phyloP scores from a whole-genome alignment of 73 alveolate species.

The Paramecium bursaria region DNA sequence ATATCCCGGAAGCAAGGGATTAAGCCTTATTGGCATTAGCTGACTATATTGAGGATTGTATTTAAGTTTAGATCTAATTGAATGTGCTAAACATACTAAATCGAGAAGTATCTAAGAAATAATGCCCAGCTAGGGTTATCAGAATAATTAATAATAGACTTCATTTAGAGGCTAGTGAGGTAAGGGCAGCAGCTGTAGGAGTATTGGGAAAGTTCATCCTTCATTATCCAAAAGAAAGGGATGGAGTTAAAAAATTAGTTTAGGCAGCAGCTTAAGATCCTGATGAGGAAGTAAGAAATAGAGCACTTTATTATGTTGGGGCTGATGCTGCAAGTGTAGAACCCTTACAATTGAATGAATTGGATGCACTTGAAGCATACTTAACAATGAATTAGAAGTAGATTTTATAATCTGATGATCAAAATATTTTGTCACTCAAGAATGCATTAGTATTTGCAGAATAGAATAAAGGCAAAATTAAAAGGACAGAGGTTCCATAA shows the following conservation, averaged over 20 bases:
- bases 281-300: constrained; percentile 71
- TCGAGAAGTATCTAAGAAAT: constrained; percentile 53
- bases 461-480: constrained; percentile 38
- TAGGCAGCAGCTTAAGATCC: constrained; percentile 63
- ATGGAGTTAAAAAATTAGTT: not conserved
- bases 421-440: constrained; percentile 8
- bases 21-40: constrained; percentile 54
- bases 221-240: constrained; percentile 40
- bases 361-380: constrained; percentile 59
- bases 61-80: constrained; percentile 9
- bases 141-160: constrained; percentile 70
- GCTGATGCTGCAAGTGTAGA: constrained; percentile 16
- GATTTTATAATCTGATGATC: constrained; percentile 49
- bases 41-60: constrained; percentile 69
- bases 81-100: constrained; percentile 45
- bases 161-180: constrained; percentile 67
- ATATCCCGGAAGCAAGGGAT: constrained; percentile 69
- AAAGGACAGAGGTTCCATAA: constrained; percentile 19
- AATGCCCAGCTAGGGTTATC: constrained; percentile 52
- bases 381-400: constrained; percentile 15
- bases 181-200: constrained; percentile 73
- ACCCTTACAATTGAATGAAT: constrained; percentile 17
- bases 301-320: constrained; percentile 47
- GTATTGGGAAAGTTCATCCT: constrained; percentile 47
- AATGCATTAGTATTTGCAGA: constrained; percentile 62